These are phyloP conservation scores for Sorghum bicolor DNA, from an alignment of 176 grass and related monocot genomes.

Conservation along the genomic window Sorghum_bicolor_NCBIv3 NC_012873.2:63144001-63144500, in stretches of 20 bases:
- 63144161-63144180: slow-evolving; percentile 69
- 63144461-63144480: slow-evolving; percentile 98
- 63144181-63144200: slow-evolving; percentile 84
- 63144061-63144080: slow-evolving; percentile 16
- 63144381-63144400: slow-evolving; percentile 14
- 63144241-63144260: slow-evolving; percentile 95
- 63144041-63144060: slow-evolving; percentile 11
- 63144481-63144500: slow-evolving; percentile 81
- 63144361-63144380: slow-evolving; percentile 20
- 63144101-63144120: not conserved
- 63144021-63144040: not conserved
- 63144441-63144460: slow-evolving; percentile 97
- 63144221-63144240: slow-evolving; percentile 94
- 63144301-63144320: slow-evolving; percentile 6
- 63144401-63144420: slow-evolving; percentile 16
- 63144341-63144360: not conserved
- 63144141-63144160: slow-evolving; percentile 67
- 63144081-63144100: not conserved
- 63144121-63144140: slow-evolving; percentile 31
- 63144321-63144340: not conserved
- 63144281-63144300: slow-evolving; percentile 15
- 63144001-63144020: slow-evolving; percentile 26
- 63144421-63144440: slow-evolving; percentile 81
- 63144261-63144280: slow-evolving; percentile 51
- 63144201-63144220: slow-evolving; percentile 95